Conservation (phyloP, 1,284 basidiomycete genomes). For the Papiliotrema nemorosa region DNA sequence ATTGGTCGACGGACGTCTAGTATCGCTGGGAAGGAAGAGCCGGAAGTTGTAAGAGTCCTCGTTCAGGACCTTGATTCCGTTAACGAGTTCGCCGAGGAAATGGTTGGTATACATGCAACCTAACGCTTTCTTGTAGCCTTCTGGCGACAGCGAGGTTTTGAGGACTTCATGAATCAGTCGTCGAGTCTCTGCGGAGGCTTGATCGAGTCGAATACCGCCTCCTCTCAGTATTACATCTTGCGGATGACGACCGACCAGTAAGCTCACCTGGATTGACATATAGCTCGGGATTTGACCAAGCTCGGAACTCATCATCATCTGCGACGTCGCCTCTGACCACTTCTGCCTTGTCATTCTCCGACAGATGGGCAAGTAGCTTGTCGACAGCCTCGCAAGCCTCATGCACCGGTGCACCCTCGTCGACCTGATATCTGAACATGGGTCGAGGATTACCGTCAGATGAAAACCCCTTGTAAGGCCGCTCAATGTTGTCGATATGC, state of each 20-base stretch:
- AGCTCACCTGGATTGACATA: constrained; percentile 38
- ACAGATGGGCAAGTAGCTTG: constrained; percentile 18
- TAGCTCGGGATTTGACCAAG: constrained; percentile 45
- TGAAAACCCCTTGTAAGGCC: constrained; percentile 36
- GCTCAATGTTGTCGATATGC: constrained; percentile 32
- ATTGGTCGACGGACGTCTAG: constrained; percentile 16
- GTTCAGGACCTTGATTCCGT: constrained; percentile 39
- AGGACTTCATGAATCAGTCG: constrained; percentile 32
- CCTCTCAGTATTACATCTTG: not conserved
- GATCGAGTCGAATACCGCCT: constrained; percentile 46
- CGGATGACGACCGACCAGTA: not conserved
- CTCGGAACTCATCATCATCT: constrained; percentile 35
- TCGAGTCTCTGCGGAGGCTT: constrained; percentile 25
- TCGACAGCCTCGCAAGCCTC: constrained; percentile 29
- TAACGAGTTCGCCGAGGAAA: constrained; percentile 43
- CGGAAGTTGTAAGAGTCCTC: constrained; percentile 45
- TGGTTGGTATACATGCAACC: constrained; percentile 42
- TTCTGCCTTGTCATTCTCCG: constrained; percentile 17
- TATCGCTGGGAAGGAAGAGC: constrained; percentile 22
- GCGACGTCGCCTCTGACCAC: constrained; percentile 30
- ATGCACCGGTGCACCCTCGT: constrained; percentile 40
- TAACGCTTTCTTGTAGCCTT: constrained; percentile 39
- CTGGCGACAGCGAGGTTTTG: constrained; percentile 29
- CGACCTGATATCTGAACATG: constrained; percentile 28
- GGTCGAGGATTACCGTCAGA: constrained; percentile 33